These are phyloP conservation scores for Arachis monticola DNA, from an alignment of 331 rosid species.

Conservation along the genomic window DNA sequence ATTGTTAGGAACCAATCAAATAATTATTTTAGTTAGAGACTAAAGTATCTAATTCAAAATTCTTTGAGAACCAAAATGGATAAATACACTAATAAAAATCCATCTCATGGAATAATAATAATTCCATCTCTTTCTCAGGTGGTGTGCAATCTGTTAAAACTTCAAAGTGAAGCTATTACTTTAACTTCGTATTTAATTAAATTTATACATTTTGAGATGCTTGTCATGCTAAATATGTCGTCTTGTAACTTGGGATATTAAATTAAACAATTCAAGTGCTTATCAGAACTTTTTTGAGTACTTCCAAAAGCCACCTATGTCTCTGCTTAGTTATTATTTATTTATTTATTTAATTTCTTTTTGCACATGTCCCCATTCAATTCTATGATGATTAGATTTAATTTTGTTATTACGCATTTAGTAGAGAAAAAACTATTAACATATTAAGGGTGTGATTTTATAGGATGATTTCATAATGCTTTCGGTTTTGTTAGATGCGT, in stretches of 20 bases:
- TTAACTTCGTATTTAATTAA: slow-evolving; percentile 19
- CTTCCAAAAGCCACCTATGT: slow-evolving; percentile 45
- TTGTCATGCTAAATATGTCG: slow-evolving; percentile 7
- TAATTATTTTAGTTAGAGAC: too few species aligned
- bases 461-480: slow-evolving; percentile 49
- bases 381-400: slow-evolving; percentile 60
- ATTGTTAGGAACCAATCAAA: too few species aligned
- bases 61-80: too few species aligned
- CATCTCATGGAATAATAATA: too few species aligned
- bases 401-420: slow-evolving; percentile 39
- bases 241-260: slow-evolving; percentile 24
- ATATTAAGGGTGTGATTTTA: slow-evolving; percentile 38
- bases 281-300: slow-evolving; percentile 43
- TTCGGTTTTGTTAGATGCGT: slow-evolving; percentile 44
- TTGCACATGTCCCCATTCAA: slow-evolving; percentile 49
- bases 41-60: too few species aligned
- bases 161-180: slow-evolving; percentile 45
- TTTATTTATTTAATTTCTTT: slow-evolving; percentile 25
- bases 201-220: slow-evolving; percentile 29
- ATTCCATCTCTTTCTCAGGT: background rate
- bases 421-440: slow-evolving; percentile 40
- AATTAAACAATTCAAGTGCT: slow-evolving; percentile 43
- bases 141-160: background rate
- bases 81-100: too few species aligned
- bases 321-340: slow-evolving; percentile 6